phyloP scores from a whole-genome alignment of 73 alveolate species.

The Symbiodinium pilosum region DNA sequence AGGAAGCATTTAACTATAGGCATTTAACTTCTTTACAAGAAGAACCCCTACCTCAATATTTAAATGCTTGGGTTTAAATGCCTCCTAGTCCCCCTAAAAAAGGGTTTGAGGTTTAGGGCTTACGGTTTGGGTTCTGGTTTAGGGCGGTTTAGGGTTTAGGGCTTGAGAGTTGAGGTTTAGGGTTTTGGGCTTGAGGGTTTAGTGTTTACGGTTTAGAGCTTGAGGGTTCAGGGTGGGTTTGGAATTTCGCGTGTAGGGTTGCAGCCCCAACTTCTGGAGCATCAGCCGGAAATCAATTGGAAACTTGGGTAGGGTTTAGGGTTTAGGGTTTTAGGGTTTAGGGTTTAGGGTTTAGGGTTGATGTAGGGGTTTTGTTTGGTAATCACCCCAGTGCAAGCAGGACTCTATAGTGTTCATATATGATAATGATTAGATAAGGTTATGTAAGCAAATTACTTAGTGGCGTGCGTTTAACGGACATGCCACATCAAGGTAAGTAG shows the following conservation, averaged over 20 bases:
- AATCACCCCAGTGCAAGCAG: not conserved
- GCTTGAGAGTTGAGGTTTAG: not conserved
- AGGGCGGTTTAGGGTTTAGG: not conserved
- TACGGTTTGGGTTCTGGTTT: not conserved
- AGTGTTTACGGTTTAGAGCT: not conserved
- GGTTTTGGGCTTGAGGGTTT: not conserved
- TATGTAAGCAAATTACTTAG: too few species aligned
- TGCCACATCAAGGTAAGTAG: too few species aligned
- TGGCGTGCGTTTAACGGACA: too few species aligned
- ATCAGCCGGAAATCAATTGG: too few species aligned
- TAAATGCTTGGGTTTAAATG: too few species aligned
- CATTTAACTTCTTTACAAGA: too few species aligned
- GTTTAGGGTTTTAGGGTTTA: not conserved
- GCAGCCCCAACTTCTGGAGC: not conserved
- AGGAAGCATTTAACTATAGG: too few species aligned
- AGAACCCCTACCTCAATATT: too few species aligned
- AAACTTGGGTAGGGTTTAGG: not conserved
- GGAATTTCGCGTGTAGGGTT: not conserved
- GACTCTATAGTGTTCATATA: too few species aligned
- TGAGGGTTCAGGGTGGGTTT: not conserved
- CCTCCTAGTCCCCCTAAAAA: too few species aligned
- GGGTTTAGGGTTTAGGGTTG: not conserved
- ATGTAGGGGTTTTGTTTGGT: not conserved
- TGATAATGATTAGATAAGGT: too few species aligned
- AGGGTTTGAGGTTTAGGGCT: not conserved